Conservation (phyloP, 768 basidiomycete species). For the Leccinum disarticulatum region DNA sequence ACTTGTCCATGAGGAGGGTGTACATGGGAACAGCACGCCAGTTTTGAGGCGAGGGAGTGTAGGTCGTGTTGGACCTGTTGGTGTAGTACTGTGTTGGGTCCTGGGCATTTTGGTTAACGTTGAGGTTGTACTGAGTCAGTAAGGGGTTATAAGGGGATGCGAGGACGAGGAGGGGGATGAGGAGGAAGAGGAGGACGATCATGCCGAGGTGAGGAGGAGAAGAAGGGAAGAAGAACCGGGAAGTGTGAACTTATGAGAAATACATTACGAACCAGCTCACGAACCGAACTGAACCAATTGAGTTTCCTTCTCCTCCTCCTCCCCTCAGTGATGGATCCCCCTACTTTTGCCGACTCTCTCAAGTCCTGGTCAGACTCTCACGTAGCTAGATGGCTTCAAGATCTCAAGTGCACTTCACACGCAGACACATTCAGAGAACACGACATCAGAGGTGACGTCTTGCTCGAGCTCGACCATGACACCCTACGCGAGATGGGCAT, state of each 20-base stretch:
- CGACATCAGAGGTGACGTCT: constrained; percentile 89
- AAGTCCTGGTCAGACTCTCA: constrained; percentile 71
- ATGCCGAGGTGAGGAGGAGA: neutral
- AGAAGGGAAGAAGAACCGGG: neutral
- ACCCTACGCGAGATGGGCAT: constrained; percentile 92
- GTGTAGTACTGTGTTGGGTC: constrained; percentile 65
- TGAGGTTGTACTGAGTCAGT: constrained; percentile 75
- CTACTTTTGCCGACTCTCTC: constrained; percentile 59
- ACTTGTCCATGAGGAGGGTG: constrained; percentile 75
- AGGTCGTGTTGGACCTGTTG: constrained; percentile 59
- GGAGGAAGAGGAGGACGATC: neutral
- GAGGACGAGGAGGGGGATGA: constrained; percentile 37
- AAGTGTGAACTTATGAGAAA: neutral
- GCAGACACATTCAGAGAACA: constrained; percentile 72
- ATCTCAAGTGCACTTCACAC: constrained; percentile 72
- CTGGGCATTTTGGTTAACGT: constrained; percentile 70
- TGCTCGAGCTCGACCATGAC: constrained; percentile 87
- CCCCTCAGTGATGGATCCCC: constrained; percentile 22
- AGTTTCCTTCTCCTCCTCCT: neutral
- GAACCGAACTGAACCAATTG: neutral
- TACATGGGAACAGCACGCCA: constrained; percentile 85
- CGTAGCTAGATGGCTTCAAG: constrained; percentile 74
- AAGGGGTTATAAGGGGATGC: constrained; percentile 70
- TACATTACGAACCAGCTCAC: neutral
- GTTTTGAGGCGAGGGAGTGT: constrained; percentile 78